Evolutionary conservation across 2,329 filamentous ascomycete species (phyloP), one percentile per base, ranked within the genome.

Genomic region (Aspergillus amoenus): DNA sequence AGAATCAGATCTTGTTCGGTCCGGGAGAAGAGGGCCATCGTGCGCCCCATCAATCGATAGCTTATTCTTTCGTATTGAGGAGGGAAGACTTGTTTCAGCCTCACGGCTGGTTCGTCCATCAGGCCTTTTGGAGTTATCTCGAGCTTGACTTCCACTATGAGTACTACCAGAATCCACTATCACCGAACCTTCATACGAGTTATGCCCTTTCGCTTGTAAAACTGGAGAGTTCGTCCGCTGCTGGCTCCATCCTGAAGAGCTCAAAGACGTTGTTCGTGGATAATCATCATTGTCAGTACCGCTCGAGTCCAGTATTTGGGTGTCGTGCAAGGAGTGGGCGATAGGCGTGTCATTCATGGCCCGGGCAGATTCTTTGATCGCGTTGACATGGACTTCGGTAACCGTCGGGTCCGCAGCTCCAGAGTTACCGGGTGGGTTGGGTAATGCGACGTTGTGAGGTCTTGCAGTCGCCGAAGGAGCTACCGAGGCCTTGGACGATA

Each of bases 331-430:
- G 22, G 71, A 66, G 6, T 66, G 55, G 53, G 69, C 72, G 48
- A 68, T 56, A 34, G 74, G 72, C 52, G 67, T 69, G 52, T 67
- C 73, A 51, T 68, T 66, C 24, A 67, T 69, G 34, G 62, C 67
- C 46, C 61, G 64, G 22, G 63, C 52, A 37, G 61, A 58, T 39
- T 73, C 70, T 51, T 67, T 72, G 12, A 69, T 55, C 37, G 71
- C 73, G 60, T 73, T 76, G 45, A 76, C 74, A 59, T 76, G 72
- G 15, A 77, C 54, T 61, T 78, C 85, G 73, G 59, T 81, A 66
- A 73, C 73, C 64, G 68, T 79, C 72, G 65, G 72, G 62, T 67
- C 82, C 73, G 66, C 78, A 76, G 60, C 73, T 62, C 57, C 61
- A 56, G 66, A 68, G 55, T 64, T 69, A 45, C 63, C 60, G 6